These are phyloP conservation scores for Ceratocystis diversiconidia DNA, from an alignment of 2,329 filamentous ascomycete species.

Conservation along the genomic window DNA sequence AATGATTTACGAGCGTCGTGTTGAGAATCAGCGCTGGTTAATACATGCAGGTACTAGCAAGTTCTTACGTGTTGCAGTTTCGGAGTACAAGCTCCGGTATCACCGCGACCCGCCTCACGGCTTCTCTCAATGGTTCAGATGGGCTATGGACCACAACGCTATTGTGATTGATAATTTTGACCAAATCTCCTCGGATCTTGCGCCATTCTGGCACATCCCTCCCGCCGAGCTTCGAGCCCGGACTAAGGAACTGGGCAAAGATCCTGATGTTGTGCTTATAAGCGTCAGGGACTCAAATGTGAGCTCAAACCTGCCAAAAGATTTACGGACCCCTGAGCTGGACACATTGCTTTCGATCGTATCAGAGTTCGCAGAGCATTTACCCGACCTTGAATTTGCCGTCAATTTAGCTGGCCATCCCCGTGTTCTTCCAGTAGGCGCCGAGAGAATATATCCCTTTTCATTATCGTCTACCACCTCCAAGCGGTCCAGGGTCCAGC, in stretches of 20 bases:
- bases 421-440: slow-evolving; percentile 37
- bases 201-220: slow-evolving; percentile 63
- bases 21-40: slow-evolving; percentile 37
- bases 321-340: slow-evolving; percentile 27
- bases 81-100: slow-evolving; percentile 38
- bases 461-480: background rate
- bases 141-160: slow-evolving; percentile 53
- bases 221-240: slow-evolving; percentile 54
- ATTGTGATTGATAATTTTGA: slow-evolving; percentile 68
- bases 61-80: slow-evolving; percentile 33
- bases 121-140: slow-evolving; percentile 75
- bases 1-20: slow-evolving; percentile 35
- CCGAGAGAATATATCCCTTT: background rate
- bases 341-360: slow-evolving; percentile 50
- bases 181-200: slow-evolving; percentile 59
- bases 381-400: slow-evolving; percentile 72
- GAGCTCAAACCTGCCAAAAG: slow-evolving; percentile 19
- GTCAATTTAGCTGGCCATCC: slow-evolving; percentile 71
- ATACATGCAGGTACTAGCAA: slow-evolving; percentile 33
- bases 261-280: slow-evolving; percentile 34
- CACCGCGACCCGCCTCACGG: slow-evolving; percentile 61
- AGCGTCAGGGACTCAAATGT: slow-evolving; percentile 53
- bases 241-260: slow-evolving; percentile 28
- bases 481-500: background rate
- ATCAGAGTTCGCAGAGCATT: slow-evolving; percentile 51